Evolutionary conservation across 108 stramenopile genomes (phyloP), one percentile per base, ranked within the genome.

Genomic region (Chaetoceros muelleri): DNA sequence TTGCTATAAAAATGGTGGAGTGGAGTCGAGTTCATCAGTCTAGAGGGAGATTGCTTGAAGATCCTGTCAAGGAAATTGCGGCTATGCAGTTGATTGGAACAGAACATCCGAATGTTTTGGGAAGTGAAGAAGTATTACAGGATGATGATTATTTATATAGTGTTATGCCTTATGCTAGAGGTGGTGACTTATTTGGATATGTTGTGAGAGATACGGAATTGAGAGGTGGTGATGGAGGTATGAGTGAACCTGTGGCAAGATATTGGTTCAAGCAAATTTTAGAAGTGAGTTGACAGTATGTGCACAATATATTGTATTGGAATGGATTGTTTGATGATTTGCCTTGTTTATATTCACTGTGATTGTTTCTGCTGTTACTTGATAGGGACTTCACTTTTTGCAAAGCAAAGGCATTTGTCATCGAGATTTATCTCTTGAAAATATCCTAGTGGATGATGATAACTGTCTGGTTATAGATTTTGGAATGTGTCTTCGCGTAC

Each of bases 1-100:
- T 87, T 23, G 93, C 93, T 3, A 85, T 95, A n/a, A 95, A 95
- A 72, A 86, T 87, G 75, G 70, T 95, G 3, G 82, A 86, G 61
- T 94, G 92, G 92, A 67, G 70, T 16, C 68, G 73, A 25, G 84
- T 94, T 2, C 82, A 87, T 59, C 80, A 69, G 25, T 76, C 76
- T 73, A 59, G 90, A 23, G 88, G 92, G 27, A 48, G 80, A 18
- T 57, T 87, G 24, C 61, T 72, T 13, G 84, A 85, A 62, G 92
- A 95, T 65, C 92, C 92, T 10, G 62, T 87, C 22, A 89, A 95
- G 66, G 94, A 95, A 69, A 81, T 93, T 29, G 79, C 85, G 30
- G 87, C 85, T 8, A 84, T 93, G 84, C 94, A 95, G 60, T 73
- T 66, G 62, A 64, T 86, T 48, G 76, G 58, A 26, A 75, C 70